Percentiles rank a stretch among this genome's conserved stretches.
Conservation (phyloP, 2,329 filamentous ascomycete genomes). For the Phyllosticta citrichinensis region DNA sequence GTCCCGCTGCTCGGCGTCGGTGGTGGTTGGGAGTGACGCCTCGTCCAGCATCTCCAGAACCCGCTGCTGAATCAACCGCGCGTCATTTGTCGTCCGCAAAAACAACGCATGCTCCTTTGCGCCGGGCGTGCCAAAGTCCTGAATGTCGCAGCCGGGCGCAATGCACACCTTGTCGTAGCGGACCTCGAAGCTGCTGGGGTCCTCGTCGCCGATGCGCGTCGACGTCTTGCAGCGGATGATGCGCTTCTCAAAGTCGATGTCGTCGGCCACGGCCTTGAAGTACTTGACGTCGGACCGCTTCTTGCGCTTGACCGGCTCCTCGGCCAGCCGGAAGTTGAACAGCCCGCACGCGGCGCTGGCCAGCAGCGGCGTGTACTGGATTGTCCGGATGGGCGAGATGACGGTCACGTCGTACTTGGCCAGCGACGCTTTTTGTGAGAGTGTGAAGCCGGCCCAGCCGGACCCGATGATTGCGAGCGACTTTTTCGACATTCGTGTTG, state of each 20-base stretch:
- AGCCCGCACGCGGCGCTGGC: constrained; percentile 32
- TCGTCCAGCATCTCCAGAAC: constrained; percentile 29
- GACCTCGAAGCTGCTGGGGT: constrained; percentile 24
- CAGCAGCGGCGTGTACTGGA: constrained; percentile 37
- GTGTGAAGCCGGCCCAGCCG: constrained; percentile 33
- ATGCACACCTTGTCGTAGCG: constrained; percentile 34
- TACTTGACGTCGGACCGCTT: constrained; percentile 19
- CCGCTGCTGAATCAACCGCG: constrained; percentile 25
- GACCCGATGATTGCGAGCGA: constrained; percentile 28
- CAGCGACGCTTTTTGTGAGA: constrained; percentile 28
- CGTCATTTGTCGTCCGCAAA: constrained; percentile 28
- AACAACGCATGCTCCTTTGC: constrained; percentile 32
- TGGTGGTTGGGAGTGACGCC: constrained; percentile 22
- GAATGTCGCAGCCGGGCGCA: constrained; percentile 30
- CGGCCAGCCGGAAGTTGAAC: constrained; percentile 37
- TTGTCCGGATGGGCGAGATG: constrained; percentile 35
- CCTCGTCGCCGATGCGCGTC: not conserved
- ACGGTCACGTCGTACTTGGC: constrained; percentile 31
- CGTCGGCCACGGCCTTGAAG: constrained; percentile 31
- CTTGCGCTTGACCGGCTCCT: constrained; percentile 33
- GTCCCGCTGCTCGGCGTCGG: constrained; percentile 21
- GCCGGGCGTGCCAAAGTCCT: constrained; percentile 34
- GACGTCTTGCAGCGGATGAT: constrained; percentile 1
- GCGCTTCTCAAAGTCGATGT: constrained; percentile 29
- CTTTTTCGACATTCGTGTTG: not conserved